A percentile compares a stretch with the other conserved stretches of the same genome.
phyloP scores from a whole-genome alignment of 192 early-diverging fungal genomes.

The Gamsiella multidivaricata region DNA sequence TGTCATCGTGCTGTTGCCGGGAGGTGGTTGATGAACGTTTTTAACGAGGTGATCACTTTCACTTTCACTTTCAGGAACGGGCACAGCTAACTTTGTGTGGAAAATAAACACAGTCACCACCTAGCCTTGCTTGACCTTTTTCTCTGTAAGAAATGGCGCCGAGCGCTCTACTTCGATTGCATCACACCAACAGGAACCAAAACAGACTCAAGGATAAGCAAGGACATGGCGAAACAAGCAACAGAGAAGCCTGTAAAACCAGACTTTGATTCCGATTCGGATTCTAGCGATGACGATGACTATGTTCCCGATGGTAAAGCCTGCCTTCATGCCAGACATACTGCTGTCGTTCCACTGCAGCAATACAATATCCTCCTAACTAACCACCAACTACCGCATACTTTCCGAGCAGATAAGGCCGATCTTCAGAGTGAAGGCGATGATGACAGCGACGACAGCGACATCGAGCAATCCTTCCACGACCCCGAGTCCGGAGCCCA shows the following conservation, averaged over 20 bases:
- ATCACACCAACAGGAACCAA: neutral
- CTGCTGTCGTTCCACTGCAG: no score
- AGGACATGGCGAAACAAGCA: slow-evolving; percentile 30
- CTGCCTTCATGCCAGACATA: no score
- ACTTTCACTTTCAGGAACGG: neutral
- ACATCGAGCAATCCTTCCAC: slow-evolving; percentile 10
- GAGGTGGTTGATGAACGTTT: neutral
- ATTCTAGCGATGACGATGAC: slow-evolving; percentile 48
- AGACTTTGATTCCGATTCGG: slow-evolving; percentile 36
- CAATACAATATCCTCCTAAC: no score
- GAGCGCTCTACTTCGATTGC: no score
- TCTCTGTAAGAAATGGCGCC: no score
- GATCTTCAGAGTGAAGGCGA: slow-evolving; percentile 35
- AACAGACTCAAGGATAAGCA: neutral
- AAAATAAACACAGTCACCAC: no score
- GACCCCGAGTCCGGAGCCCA: neutral
- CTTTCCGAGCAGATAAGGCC: slow-evolving; percentile 30
- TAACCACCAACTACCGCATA: no score
- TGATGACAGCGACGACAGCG: slow-evolving; percentile 27
- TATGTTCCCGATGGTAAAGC: slow-evolving; percentile 52
- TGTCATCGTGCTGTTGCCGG: slow-evolving; percentile 8
- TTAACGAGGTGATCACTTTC: neutral
- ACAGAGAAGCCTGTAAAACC: slow-evolving; percentile 27
- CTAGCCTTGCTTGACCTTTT: no score
- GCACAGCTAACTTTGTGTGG: no score